Conservation (phyloP, 2,329 filamentous ascomycete genomes). For the Fusarium proliferatum region DNA sequence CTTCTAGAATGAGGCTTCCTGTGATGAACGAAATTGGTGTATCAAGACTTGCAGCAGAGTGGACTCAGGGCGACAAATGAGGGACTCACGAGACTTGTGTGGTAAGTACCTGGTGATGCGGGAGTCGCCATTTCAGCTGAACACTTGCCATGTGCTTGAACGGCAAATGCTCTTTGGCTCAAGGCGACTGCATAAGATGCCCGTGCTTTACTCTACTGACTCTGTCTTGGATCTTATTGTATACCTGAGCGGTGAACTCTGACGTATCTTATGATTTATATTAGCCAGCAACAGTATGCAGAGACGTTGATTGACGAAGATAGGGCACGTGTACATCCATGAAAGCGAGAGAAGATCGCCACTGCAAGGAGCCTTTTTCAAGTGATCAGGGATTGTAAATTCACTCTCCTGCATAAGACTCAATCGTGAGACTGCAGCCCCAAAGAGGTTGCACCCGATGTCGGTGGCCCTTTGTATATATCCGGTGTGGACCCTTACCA, state of each 20-base stretch:
- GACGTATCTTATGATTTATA: background rate
- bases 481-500: slow-evolving; percentile 14
- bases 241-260: slow-evolving; percentile 10
- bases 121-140: slow-evolving; percentile 14
- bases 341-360: slow-evolving; percentile 8
- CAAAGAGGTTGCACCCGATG: slow-evolving; percentile 20
- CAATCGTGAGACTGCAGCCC: slow-evolving; percentile 6
- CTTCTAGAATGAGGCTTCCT: slow-evolving; percentile 34
- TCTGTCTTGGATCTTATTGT: background rate
- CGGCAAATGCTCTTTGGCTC: slow-evolving; percentile 12
- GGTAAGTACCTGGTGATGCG: slow-evolving; percentile 14
- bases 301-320: background rate
- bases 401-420: slow-evolving; percentile 9
- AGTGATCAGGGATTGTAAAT: slow-evolving; percentile 5
- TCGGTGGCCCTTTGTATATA: slow-evolving; percentile 5
- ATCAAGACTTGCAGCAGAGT: slow-evolving; percentile 21
- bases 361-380: background rate
- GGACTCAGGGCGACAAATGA: slow-evolving; percentile 26
- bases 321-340: slow-evolving; percentile 24
- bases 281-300: background rate
- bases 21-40: slow-evolving; percentile 8
- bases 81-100: slow-evolving; percentile 5
- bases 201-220: slow-evolving; percentile 17
- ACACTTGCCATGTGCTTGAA: slow-evolving; percentile 28
- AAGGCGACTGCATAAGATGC: background rate